Evolutionary conservation across 2,329 filamentous ascomycete genomes (phyloP).

Genomic region (Sporothrix protearum): DNA sequence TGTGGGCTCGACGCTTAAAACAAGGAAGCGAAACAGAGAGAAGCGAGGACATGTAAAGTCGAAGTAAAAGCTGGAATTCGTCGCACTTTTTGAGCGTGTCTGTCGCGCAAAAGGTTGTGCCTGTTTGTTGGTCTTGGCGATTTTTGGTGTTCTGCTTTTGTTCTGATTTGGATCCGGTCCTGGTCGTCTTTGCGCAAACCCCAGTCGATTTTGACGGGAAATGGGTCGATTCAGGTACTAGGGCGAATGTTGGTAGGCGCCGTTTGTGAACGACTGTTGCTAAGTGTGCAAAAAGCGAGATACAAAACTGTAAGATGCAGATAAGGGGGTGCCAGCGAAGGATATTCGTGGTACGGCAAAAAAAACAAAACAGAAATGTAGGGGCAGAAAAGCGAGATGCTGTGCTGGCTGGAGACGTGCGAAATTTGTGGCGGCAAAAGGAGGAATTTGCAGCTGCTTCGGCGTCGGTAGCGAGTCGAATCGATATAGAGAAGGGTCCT

Average conservation of each 20-base stretch:
- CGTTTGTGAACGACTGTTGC: background rate
- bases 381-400: background rate
- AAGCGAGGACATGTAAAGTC: background rate
- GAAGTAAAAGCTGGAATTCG: background rate
- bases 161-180: background rate
- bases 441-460: background rate
- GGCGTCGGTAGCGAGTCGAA: background rate
- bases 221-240: background rate
- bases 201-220: background rate
- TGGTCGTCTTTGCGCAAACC: background rate
- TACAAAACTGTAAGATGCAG: background rate
- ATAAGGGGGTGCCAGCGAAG: background rate
- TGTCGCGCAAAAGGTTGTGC: background rate
- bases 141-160: background rate
- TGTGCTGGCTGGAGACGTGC: background rate
- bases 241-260: background rate
- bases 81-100: background rate
- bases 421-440: background rate
- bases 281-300: background rate
- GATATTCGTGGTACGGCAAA: background rate
- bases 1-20: background rate
- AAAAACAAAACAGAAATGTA: background rate
- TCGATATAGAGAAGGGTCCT: background rate
- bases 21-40: background rate
- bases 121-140: conserved; percentile 5